Percentiles rank a stretch among this genome's conserved stretches.
phyloP scores from a whole-genome alignment of 2,329 filamentous ascomycete genomes.

The Rutstroemia sp. region DNA sequence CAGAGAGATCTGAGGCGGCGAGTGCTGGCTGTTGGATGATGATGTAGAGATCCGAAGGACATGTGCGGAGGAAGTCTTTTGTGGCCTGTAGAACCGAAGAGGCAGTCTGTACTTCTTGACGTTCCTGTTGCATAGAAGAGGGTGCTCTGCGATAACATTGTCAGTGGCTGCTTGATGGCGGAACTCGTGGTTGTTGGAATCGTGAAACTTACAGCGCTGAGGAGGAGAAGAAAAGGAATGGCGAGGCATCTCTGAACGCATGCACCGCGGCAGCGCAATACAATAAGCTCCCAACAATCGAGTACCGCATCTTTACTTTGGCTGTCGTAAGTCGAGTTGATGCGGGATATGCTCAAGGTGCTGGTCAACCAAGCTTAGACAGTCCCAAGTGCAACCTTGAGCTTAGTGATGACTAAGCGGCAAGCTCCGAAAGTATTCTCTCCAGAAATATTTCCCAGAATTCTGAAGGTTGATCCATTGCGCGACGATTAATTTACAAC shows the following conservation, averaged over 20 bases:
- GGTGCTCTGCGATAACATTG: constrained; percentile 14
- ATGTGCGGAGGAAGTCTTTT: constrained; percentile 49
- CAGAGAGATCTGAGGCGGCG: constrained; percentile 59
- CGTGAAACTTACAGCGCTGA: constrained; percentile 18
- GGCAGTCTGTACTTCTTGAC: constrained; percentile 16
- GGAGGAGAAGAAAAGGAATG: constrained; percentile 83
- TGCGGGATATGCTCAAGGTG: background rate
- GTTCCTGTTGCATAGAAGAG: constrained; percentile 13
- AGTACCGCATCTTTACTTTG: constrained; percentile 45
- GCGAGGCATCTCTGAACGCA: constrained; percentile 80
- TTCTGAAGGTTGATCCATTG: background rate
- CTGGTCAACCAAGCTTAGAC: background rate
- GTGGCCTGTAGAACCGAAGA: constrained; percentile 16
- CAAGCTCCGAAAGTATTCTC: constrained; percentile 7
- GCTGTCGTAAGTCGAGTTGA: constrained; percentile 1
- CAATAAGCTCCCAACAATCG: constrained; percentile 40
- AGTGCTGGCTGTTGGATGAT: constrained; percentile 72
- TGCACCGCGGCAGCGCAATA: constrained; percentile 51
- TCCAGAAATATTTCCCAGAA: background rate
- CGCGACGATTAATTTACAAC: background rate
- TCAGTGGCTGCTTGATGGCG: background rate
- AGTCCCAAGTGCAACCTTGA: background rate
- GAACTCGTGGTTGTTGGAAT: background rate
- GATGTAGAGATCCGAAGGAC: constrained; percentile 70
- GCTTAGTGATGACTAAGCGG: background rate